Base-by-base conservation (phyloP, 768 basidiomycete species). In the Xerocomus spinulosus region DNA sequence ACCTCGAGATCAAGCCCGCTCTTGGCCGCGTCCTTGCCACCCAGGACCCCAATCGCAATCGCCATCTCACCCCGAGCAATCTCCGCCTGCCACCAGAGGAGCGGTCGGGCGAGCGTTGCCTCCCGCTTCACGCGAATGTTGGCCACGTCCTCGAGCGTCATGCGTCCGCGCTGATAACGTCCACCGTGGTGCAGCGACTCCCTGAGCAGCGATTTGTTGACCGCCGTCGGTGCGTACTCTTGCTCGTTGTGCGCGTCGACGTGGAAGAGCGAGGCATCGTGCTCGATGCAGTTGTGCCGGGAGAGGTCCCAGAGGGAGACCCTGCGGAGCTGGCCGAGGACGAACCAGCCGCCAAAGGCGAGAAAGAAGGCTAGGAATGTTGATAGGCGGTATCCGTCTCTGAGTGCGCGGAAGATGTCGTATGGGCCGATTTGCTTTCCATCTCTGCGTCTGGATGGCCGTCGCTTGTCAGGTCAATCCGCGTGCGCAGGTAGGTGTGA, bases 61-160 rank as follows among this genome's bases (percentile, higher is more conserved):
- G 76, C 80, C 71, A 84, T 80, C 61, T 86, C 83, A 8, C 82
- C 81, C 14, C 81, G 72, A 3, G 83, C 83, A 44, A 85, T 74
- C 64, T 82, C 80, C 0, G 74, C 73, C 49, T 80, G 79, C 21
- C 78, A 40, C 20, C 55, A 32, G 33, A 67, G 68, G 23, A 84
- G 58, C 0, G 69, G 67, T 1, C 53, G 56, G 0, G 17, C 2
- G 15, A 71, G 75, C 8, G 60, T 51, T 21, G 60, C 64, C 56
- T 85, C 81, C 18, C 83, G 68, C 39, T 78, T 68, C 5, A 77
- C 61, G 4, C 83, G 71, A 13, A 77, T 72, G 32, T 71, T 67
- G 14, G 77, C 80, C 10, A 82, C 72, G 52, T 67, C 63, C 9
- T 58, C 29, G 14, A 59, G 45, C 5, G 56, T 63, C 54, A 70